Conservation (phyloP, 2,329 filamentous ascomycete species). For the Monilinia laxa region DNA sequence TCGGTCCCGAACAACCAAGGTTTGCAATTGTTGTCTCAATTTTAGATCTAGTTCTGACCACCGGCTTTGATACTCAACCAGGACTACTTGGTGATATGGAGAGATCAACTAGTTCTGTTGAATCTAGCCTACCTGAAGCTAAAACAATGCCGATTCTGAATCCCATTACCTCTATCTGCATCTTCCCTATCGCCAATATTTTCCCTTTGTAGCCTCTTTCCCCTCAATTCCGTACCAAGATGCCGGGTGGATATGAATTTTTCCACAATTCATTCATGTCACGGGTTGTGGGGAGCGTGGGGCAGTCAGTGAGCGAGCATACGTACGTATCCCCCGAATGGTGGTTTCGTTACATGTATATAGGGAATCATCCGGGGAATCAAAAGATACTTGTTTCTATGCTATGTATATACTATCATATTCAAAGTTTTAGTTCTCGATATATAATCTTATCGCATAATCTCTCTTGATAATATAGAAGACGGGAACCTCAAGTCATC, state of each 20-base stretch:
- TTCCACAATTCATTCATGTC: conserved; percentile 1
- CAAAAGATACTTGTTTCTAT: background rate
- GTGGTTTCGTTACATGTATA: background rate
- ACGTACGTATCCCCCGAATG: background rate
- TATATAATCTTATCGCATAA: background rate
- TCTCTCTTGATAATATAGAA: background rate
- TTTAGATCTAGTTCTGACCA: too few relatives aligned
- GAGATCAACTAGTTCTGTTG: background rate
- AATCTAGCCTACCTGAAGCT: background rate
- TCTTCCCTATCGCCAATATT: background rate
- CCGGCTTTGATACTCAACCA: too few relatives aligned
- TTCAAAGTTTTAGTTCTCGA: background rate
- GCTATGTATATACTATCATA: background rate
- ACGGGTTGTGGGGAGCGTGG: conserved; percentile 12
- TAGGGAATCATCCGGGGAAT: background rate
- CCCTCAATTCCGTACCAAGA: background rate
- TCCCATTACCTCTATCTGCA: background rate
- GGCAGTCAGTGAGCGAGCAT: conserved; percentile 5
- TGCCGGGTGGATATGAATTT: conserved; percentile 18
- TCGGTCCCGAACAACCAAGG: conserved; percentile 7
- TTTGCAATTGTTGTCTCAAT: too few relatives aligned
- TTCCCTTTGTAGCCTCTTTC: background rate
- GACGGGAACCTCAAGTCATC: background rate
- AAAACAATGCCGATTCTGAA: background rate
- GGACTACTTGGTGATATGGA: background rate